Percentiles rank a stretch among this genome's conserved stretches.
These are phyloP conservation scores for Amphichorda felina DNA, from an alignment of 2,329 filamentous ascomycete genomes.

Conservation along the genomic window DNA sequence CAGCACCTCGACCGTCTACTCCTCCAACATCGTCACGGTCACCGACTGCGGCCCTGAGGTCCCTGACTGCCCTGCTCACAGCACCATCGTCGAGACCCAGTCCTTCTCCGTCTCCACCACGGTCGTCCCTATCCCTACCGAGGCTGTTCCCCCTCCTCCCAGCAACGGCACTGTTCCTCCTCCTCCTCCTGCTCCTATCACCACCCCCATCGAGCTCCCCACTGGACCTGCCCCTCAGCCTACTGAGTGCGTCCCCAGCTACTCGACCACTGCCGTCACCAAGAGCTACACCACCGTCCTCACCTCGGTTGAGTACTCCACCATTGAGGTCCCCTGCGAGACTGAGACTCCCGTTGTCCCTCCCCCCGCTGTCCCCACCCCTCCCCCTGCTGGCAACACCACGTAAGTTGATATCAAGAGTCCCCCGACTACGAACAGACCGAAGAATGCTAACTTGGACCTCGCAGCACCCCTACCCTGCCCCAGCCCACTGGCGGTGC, in stretches of 20 bases:
- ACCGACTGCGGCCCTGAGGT: conserved; percentile 48
- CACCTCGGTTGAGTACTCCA: conserved; percentile 41
- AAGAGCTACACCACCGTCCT: conserved; percentile 44
- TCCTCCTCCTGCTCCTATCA: conserved; percentile 6
- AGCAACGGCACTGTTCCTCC: conserved; percentile 7
- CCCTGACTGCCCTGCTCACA: conserved; percentile 45
- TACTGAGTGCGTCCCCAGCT: conserved; percentile 17
- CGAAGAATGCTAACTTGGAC: conserved; percentile 5
- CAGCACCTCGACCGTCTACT: conserved; percentile 43
- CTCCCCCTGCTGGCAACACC: conserved; percentile 24
- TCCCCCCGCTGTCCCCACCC: conserved; percentile 10
- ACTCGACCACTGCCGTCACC: conserved; percentile 38
- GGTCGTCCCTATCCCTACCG: conserved; percentile 20
- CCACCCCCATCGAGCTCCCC: conserved; percentile 5
- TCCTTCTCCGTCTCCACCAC: conserved; percentile 26
- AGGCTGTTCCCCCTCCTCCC: conserved; percentile 2
- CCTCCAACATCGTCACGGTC: conserved; percentile 48
- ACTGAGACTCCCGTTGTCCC: conserved; percentile 7
- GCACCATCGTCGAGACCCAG: conserved; percentile 22
- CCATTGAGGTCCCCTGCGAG: conserved; percentile 25
- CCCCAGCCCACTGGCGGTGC: conserved; percentile 37
- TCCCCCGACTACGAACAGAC: conserved; percentile 6
- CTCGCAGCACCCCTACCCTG: conserved; percentile 14
- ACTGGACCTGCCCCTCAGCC: conserved; percentile 5
- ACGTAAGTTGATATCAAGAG: conserved; percentile 13